Percentiles rank a stretch among this genome's conserved stretches.
phyloP scores from a whole-genome alignment of 148 eudicot genomes.

The Cornus suecica region DNA sequence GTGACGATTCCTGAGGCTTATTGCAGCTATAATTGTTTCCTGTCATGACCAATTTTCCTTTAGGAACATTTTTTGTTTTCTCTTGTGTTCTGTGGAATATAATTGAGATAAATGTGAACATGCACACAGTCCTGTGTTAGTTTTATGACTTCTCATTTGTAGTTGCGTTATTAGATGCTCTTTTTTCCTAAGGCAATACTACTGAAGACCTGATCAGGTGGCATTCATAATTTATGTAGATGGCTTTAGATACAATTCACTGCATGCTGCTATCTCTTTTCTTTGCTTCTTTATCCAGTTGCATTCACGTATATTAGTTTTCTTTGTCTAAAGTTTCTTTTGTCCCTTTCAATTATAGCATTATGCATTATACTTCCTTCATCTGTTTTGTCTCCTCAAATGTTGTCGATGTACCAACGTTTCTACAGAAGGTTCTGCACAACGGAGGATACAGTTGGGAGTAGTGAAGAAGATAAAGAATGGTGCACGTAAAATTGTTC shows the following conservation, averaged over 20 bases:
- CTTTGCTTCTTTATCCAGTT: neutral
- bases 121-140: neutral
- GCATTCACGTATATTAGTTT: neutral
- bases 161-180: neutral
- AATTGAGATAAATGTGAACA: neutral
- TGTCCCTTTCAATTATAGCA: neutral
- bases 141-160: neutral
- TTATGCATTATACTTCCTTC: constrained; percentile 2
- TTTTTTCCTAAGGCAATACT: neutral
- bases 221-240: neutral
- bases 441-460: constrained; percentile 75
- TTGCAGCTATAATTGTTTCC: neutral
- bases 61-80: too few relatives aligned
- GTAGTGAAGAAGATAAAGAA: constrained; percentile 92
- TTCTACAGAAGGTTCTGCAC: constrained; percentile 49
- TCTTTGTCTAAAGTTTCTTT: neutral
- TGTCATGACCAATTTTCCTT: neutral
- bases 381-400: neutral
- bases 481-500: constrained; percentile 89
- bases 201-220: neutral
- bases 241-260: neutral
- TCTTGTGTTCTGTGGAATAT: neutral
- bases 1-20: neutral
- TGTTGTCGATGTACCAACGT: constrained; percentile 5
- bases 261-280: neutral